Evolutionary conservation across 495 filamentous ascomycete species (phyloP), one percentile per base, ranked within the genome.

Genomic region (Ascobolus immersus): DNA sequence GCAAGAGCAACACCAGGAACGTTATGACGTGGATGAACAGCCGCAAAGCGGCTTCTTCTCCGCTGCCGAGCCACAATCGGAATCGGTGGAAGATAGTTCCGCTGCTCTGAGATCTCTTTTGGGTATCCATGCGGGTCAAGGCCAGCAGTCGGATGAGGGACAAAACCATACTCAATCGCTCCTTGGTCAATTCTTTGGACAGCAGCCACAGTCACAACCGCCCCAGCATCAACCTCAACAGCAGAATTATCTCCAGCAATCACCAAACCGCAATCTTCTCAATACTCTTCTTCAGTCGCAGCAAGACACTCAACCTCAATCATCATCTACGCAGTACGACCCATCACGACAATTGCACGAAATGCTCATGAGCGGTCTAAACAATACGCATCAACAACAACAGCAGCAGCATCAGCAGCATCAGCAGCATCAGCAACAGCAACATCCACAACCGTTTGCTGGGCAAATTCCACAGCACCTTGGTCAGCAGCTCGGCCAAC

Each of bases 251-350:
- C 15, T 8, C 8, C 37, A 21, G 21, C 4, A 28, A 2, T 65
- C 71, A 49, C 69, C 71, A 33, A 58, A 55, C 17, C 70, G 41
- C 1, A 66, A 25, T 7, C 22, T 25, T 7, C 22, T n/a, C 7
- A 7, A 25, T n/a, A n/a, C 18, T 9, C 15, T 4, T 9, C 28
- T 14, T 15, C 28, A 14, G 4, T 17, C 4, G n/a, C 7, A 17
- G n/a, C 17, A 31, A n/a, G 10, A 31, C 13, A 6, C 6, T 9
- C 10, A 17, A n/a, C n/a, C 14, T 17, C 14, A 17, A 17, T 14
- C 9, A 17, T 10, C 4, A 14, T 4, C 12, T 10, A n/a, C 11
- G 41, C 45, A 18, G 41, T n/a, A 24, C 23, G 32, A 4, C 43
- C 30, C 22, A 11, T 20, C 17, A 25, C 34, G 10, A n/a, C 24